Evolutionary conservation across 2,329 filamentous ascomycete genomes (phyloP), one percentile per base, ranked within the genome.

Genomic region (Aspergillus sp.): DNA sequence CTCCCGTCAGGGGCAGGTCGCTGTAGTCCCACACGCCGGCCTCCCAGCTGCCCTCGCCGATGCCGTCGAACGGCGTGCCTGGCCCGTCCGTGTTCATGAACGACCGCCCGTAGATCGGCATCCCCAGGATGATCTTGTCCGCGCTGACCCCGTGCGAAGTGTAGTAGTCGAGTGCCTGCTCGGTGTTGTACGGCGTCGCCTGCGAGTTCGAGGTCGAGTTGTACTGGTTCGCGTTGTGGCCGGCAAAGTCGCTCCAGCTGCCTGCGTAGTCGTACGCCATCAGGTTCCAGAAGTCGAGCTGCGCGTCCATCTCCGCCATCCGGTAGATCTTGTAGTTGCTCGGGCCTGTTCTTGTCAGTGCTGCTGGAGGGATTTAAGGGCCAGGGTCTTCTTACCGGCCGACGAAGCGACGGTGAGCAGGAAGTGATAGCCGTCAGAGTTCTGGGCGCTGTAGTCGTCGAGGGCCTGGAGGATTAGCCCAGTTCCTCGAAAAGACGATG

Each of bases 231-330:
- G 88, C 75, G 55, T 86, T 80, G 61, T 96, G 86, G 4, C 80
- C 86, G 1, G 83, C 68, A 3, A 52, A 54, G 3, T 61, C 47
- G 49, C 88, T 83, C 86, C 86, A 95, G 3, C 77, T 80, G 1
- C 89, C 89, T 4, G 86, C 44, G 55, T 78, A 93, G 61, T 93
- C 86, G 60, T 93, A 93, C 2, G 82, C 82, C 86, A 93, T 93
- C 6, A 65, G 45, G 43, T 72, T 71, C 61, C 64, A 71, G 54
- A 71, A 69, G 42, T 69, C 65, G 25, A 71, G 57, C 30, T 66
- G 60, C 11, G 49, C 26, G 43, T 68, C 58, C 67, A 72, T 71
- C 11, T 51, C 55, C 3, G 48, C 43, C 5, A 71, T 51, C 10
- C 60, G 53, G 36, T 71, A 44, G 10, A 50, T 57, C 14, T 60